phyloP scores from a whole-genome alignment of 768 basidiomycete genomes.

The Rhizopogon vulgaris region DNA sequence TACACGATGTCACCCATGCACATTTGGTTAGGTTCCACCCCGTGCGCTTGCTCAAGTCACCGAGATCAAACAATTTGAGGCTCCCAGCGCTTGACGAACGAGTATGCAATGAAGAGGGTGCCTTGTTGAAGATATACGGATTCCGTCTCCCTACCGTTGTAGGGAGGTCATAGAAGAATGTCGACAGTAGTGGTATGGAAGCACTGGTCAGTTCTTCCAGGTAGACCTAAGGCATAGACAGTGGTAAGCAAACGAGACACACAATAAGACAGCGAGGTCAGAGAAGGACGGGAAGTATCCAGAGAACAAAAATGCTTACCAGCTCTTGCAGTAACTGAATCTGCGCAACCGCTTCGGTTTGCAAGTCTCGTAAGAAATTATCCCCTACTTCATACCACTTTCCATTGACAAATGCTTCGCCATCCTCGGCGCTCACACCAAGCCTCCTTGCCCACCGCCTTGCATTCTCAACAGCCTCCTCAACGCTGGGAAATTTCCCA shows the following conservation, averaged over 20 bases:
- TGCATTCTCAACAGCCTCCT: constrained; percentile 36
- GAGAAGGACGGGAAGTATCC: not conserved
- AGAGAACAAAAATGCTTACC: constrained; percentile 31
- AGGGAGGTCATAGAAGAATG: constrained; percentile 89
- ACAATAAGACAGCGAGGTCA: not conserved
- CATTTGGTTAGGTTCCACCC: constrained; percentile 8
- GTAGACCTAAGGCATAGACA: constrained; percentile 42
- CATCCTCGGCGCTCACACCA: constrained; percentile 35
- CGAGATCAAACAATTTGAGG: constrained; percentile 35
- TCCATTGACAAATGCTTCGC: constrained; percentile 84
- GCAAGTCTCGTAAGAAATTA: constrained; percentile 62
- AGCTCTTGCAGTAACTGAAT: constrained; percentile 68
- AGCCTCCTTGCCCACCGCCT: constrained; percentile 55
- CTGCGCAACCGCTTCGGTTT: constrained; percentile 51
- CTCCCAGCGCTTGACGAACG: constrained; percentile 40
- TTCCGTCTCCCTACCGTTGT: constrained; percentile 68
- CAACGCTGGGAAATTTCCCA: constrained; percentile 18
- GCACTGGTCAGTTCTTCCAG: constrained; percentile 49
- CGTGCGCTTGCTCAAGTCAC: not conserved
- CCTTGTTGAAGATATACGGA: constrained; percentile 58
- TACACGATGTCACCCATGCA: constrained; percentile 64
- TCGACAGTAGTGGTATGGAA: constrained; percentile 44
- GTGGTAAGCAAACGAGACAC: not conserved
- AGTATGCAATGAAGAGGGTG: constrained; percentile 38
- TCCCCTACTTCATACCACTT: constrained; percentile 44